Evolutionary conservation across 441 rosid genomes (phyloP).

Genomic region (Manihot esculenta): DNA sequence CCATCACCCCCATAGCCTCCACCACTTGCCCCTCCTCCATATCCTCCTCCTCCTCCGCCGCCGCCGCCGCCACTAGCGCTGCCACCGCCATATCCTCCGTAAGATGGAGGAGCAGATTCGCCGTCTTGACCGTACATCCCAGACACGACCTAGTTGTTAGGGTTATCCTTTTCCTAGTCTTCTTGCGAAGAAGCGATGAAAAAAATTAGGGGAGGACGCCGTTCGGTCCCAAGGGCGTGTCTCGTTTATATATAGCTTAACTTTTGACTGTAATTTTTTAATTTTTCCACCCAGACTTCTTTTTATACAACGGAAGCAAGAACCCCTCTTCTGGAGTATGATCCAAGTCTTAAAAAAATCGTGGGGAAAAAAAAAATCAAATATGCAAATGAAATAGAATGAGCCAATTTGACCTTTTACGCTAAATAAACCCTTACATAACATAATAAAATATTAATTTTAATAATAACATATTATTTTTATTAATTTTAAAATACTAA

Average conservation of each 20-base stretch:
- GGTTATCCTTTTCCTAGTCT: background rate
- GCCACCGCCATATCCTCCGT: constrained; percentile 23
- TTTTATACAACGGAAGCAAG: no score
- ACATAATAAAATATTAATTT: no score
- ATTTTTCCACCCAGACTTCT: no score
- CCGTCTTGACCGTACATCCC: constrained; percentile 69
- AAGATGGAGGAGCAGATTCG: constrained; percentile 49
- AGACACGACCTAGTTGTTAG: constrained; percentile 39
- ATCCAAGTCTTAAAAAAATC: no score
- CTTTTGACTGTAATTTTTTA: no score
- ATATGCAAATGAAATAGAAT: no score
- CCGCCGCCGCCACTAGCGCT: constrained; percentile 11
- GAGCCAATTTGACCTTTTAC: no score
- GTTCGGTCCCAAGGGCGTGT: background rate
- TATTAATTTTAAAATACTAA: no score
- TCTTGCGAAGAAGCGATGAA: background rate
- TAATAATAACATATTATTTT: no score
- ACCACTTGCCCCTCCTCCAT: constrained; percentile 28
- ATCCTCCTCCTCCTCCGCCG: constrained; percentile 34
- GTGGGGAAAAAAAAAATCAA: no score
- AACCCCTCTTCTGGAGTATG: no score
- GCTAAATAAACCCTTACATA: no score
- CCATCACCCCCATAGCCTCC: constrained; percentile 33
- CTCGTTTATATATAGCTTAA: background rate
- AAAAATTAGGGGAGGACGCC: background rate